A percentile compares a stretch with the other conserved stretches of the same genome.
Conservation (phyloP, 176 grass and related monocot genomes). For the Aegilops sharonensis region DNA sequence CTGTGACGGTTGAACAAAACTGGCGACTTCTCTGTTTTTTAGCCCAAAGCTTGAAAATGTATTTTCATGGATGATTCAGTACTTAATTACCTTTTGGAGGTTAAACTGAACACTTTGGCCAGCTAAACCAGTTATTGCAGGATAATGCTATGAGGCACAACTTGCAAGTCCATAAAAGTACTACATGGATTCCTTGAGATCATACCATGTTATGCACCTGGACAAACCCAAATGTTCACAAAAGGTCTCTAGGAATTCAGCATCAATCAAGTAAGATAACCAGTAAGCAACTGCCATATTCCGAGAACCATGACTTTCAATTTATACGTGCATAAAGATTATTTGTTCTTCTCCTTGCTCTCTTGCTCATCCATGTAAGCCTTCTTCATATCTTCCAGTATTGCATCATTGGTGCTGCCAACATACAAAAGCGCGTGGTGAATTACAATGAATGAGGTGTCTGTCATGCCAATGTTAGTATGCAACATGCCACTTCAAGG, state of each 20-base stretch:
- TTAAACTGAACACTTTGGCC: not conserved
- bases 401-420: conserved; percentile 79
- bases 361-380: conserved; percentile 75
- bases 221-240: conserved; percentile 33
- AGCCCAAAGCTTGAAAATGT: not conserved
- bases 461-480: not conserved
- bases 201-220: conserved; percentile 22
- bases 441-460: conserved; percentile 2
- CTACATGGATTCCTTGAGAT: not conserved
- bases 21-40: not conserved
- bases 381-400: conserved; percentile 97
- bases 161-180: conserved; percentile 15
- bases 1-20: no score
- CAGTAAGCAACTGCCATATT: conserved; percentile 9
- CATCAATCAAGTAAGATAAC: not conserved
- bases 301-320: not conserved
- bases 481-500: not conserved
- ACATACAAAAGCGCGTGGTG: conserved; percentile 22
- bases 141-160: not conserved
- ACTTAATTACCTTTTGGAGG: not conserved
- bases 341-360: conserved; percentile 48
- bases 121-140: not conserved
- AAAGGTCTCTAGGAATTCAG: conserved; percentile 5
- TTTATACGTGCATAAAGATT: not conserved
- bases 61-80: no score